Evolutionary conservation across 2,329 filamentous ascomycete species (phyloP), one percentile per base, ranked within the genome.

Genomic region (Drechslerella stenobrocha): DNA sequence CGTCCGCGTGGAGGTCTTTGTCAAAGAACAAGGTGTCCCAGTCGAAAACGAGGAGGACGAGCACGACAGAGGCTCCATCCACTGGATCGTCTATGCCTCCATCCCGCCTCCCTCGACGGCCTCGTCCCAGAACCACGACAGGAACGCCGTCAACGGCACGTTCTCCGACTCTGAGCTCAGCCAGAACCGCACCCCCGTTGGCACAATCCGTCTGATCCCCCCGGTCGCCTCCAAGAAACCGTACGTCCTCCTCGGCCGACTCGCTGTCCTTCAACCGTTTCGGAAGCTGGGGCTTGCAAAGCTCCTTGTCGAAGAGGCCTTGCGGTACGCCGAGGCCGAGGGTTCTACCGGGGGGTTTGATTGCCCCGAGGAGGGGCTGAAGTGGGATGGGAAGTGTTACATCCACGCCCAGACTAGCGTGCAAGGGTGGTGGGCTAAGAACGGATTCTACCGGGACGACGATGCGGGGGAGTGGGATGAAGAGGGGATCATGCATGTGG

Each of bases 41-140:
- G 76, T 84, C 0, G 84, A 87, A 34, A 83, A 84, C 70, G 91
- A 97, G 76, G 81, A 89, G 71, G 92, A 96, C 78, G 78, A 81
- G 0, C 90, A 96, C 75, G 92, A 97, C 75, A 71, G 81, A 0
- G 83, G 88, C 32, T 86, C 84, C 71, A 92, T 86, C 77, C 90
- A 96, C 76, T 96, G 89, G 88, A 86, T 96, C 26, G 80, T 86
- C n/a, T 96, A 95, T 76, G 84, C 84, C 47, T 84, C 81, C 13
- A 80, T 87, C 58, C 75, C 61, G 13, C 51, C 56, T 11, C 55
- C 56, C 28, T 59, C 56, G 13, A 81, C 81, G 55, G 78, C 77
- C 48, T 77, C 75, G 2, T 76, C 77, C 44, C 76, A 77, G 63
- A 67, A 52, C 26, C 50, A 55, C 48, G 74, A 75, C 3, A 79